Conservation (phyloP, 2,329 filamentous ascomycete genomes). For the Hymenoscyphus fructigenus region DNA sequence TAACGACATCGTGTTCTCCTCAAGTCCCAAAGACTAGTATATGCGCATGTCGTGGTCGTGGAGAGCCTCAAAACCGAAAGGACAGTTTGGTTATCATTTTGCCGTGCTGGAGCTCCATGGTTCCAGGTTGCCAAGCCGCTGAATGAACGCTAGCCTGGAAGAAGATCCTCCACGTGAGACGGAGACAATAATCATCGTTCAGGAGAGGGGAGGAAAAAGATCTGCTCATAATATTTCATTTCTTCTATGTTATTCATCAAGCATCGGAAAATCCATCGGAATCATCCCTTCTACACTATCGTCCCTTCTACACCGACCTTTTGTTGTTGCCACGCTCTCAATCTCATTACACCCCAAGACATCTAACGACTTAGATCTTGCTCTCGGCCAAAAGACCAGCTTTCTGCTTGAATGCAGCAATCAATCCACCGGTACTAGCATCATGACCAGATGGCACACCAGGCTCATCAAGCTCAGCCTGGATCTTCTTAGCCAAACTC, state of each 20-base stretch:
- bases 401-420: conserved; percentile 85
- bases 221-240: not conserved
- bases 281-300: not conserved
- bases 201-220: not conserved
- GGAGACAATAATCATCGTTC: not conserved
- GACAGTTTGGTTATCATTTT: conserved; percentile 1
- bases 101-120: not conserved
- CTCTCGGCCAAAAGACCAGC: conserved; percentile 18
- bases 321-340: not conserved
- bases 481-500: conserved; percentile 89
- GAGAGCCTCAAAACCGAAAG: not conserved
- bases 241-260: conserved; percentile 1
- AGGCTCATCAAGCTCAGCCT: conserved; percentile 78
- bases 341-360: not conserved
- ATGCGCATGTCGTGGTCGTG: conserved; percentile 11
- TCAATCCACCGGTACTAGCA: conserved; percentile 81
- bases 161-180: too few relatives aligned
- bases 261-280: not conserved
- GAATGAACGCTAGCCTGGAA: too few relatives aligned
- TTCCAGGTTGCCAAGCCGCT: not conserved
- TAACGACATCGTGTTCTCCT: conserved; percentile 15
- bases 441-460: conserved; percentile 76
- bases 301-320: not conserved
- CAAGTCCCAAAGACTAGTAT: not conserved
- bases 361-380: conserved; percentile 12